These are phyloP conservation scores for Kazachstania bromeliacearum DNA, from an alignment of 805 yeast genomes.

Conservation along the genomic window DNA sequence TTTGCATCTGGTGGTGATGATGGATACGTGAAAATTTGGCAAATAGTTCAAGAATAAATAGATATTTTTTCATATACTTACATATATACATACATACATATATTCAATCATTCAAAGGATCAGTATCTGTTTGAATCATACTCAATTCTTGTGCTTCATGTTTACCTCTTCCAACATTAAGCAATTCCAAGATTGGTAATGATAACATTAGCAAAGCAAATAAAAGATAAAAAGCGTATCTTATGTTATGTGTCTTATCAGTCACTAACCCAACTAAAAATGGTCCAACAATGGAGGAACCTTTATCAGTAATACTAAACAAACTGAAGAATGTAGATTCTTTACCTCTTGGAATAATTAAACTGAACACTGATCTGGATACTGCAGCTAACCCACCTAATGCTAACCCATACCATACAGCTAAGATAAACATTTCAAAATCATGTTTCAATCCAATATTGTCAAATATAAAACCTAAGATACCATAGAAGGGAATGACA, in stretches of 20 bases:
- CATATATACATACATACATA: background rate
- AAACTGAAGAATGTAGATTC: slow-evolving; percentile 70
- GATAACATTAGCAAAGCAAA: slow-evolving; percentile 44
- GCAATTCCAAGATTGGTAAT: slow-evolving; percentile 43
- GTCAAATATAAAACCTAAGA: slow-evolving; percentile 50
- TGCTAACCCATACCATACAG: slow-evolving; percentile 67
- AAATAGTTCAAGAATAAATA: slow-evolving; percentile 25
- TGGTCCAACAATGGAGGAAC: slow-evolving; percentile 70
- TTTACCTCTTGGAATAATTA: slow-evolving; percentile 64
- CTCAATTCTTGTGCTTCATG: slow-evolving; percentile 39
- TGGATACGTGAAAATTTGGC: slow-evolving; percentile 59
- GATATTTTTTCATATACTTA: too few species aligned
- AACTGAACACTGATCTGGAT: slow-evolving; percentile 56
- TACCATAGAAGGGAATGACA: slow-evolving; percentile 62
- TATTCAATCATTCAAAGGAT: background rate
- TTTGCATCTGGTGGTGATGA: slow-evolving; percentile 89
- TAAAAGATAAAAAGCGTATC: slow-evolving; percentile 62
- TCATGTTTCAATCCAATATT: slow-evolving; percentile 50
- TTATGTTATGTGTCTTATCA: slow-evolving; percentile 62
- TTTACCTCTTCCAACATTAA: slow-evolving; percentile 57
- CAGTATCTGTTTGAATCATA: slow-evolving; percentile 4
- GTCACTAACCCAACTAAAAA: slow-evolving; percentile 61
- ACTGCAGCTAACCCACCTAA: slow-evolving; percentile 66
- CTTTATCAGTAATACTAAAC: slow-evolving; percentile 72
- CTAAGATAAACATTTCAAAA: slow-evolving; percentile 60